Conservation (phyloP, 768 basidiomycete species). For the Tricholoma matsutake region DNA sequence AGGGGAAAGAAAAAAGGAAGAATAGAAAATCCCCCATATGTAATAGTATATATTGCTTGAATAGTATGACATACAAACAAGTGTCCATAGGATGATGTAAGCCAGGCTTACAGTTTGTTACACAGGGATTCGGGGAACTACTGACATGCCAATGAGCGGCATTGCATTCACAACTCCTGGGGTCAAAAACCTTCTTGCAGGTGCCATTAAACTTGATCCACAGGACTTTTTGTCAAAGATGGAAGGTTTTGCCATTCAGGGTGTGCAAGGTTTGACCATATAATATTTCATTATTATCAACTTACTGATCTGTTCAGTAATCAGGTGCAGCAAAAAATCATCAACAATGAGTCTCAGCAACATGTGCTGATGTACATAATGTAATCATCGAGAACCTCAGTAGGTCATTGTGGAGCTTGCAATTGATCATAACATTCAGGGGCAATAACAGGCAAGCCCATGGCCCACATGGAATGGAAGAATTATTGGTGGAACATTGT, state of each 20-base stretch:
- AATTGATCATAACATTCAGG: too few species aligned
- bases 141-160: neutral
- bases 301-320: neutral
- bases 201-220: conserved; percentile 4
- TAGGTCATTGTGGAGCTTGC: neutral
- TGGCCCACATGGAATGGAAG: too few species aligned
- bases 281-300: neutral
- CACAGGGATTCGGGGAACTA: too few species aligned
- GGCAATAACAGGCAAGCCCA: too few species aligned
- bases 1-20: too few species aligned
- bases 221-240: conserved; percentile 9
- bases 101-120: too few species aligned
- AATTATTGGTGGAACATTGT: too few species aligned
- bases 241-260: conserved; percentile 10
- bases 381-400: conserved; percentile 3
- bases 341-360: neutral
- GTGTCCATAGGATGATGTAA: too few species aligned
- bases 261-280: conserved; percentile 7
- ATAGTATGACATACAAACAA: too few species aligned
- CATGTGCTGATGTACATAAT: neutral
- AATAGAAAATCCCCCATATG: too few species aligned
- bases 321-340: conserved; percentile 1
- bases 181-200: conserved; percentile 1
- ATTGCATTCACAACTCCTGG: conserved; percentile 7
- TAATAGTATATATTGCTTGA: too few species aligned